Conservation (phyloP, 1,284 basidiomycete species). For the Melanopsichium pennsylvanicum region DNA sequence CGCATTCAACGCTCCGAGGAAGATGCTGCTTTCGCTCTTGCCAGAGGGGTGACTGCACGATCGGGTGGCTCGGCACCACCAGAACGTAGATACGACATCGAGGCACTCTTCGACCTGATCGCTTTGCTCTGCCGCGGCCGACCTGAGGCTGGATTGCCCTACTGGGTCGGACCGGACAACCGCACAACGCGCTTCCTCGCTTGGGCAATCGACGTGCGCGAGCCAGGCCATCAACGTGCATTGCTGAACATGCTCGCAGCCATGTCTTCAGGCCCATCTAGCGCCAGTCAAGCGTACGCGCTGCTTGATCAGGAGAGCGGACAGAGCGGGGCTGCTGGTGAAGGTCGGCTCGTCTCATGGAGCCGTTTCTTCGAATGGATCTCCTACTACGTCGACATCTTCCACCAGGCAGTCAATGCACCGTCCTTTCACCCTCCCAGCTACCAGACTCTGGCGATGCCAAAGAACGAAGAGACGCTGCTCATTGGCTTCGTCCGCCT, state of each 20-base stretch:
- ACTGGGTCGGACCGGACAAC: slow-evolving; percentile 67
- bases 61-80: slow-evolving; percentile 49
- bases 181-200: slow-evolving; percentile 60
- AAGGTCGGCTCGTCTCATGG: slow-evolving; percentile 61
- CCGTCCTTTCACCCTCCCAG: slow-evolving; percentile 37
- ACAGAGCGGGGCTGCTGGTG: slow-evolving; percentile 28
- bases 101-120: slow-evolving; percentile 62
- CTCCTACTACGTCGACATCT: slow-evolving; percentile 61
- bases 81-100: slow-evolving; percentile 62
- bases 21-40: slow-evolving; percentile 59
- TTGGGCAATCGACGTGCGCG: slow-evolving; percentile 64
- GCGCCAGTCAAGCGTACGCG: slow-evolving; percentile 60
- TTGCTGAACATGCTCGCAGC: slow-evolving; percentile 63
- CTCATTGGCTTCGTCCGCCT: slow-evolving; percentile 83
- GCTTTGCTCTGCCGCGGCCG: slow-evolving; percentile 57
- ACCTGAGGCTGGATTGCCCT: slow-evolving; percentile 56
- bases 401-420: slow-evolving; percentile 44
- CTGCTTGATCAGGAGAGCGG: slow-evolving; percentile 52
- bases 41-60: slow-evolving; percentile 26
- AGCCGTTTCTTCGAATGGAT: slow-evolving; percentile 63
- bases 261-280: slow-evolving; percentile 57
- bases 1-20: slow-evolving; percentile 64
- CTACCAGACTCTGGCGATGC: slow-evolving; percentile 67
- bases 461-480: slow-evolving; percentile 78
- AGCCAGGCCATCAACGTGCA: slow-evolving; percentile 61